Percentiles rank a stretch among this genome's conserved stretches.
Evolutionary conservation across 225 moss, liverwort and hornwort species (phyloP).

Genomic region (Straminergon stramineum): DNA sequence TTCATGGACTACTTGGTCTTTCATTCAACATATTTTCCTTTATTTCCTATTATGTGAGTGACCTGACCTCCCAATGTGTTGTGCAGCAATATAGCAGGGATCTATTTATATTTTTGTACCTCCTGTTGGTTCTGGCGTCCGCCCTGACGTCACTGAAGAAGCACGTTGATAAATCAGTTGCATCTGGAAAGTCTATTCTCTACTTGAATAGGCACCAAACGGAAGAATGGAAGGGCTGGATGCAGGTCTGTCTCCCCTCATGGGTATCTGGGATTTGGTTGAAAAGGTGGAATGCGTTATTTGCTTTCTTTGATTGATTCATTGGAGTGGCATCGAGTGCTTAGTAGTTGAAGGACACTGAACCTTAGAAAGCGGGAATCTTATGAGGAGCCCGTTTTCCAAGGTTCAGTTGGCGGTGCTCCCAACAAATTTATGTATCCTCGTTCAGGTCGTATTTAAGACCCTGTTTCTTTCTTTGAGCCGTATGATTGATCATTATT

Average conservation of each 20-base stretch:
- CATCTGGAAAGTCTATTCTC: conserved; percentile 60
- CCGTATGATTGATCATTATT: neutral
- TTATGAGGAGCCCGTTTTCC: neutral
- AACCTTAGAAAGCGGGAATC: neutral
- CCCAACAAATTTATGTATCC: neutral
- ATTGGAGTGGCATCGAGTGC: neutral
- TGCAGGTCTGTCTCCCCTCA: conserved; percentile 57
- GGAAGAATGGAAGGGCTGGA: conserved; percentile 99
- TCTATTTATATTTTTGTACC: conserved; percentile 82
- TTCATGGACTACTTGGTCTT: neutral
- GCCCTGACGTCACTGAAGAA: conserved; percentile 77
- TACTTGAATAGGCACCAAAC: conserved; percentile 97
- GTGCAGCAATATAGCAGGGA: conserved; percentile 85
- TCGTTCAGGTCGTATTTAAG: neutral
- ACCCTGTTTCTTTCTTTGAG: neutral
- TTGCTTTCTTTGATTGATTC: neutral
- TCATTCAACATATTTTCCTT: neutral
- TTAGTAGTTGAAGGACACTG: neutral
- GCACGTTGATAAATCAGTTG: conserved; percentile 57
- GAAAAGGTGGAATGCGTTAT: neutral
- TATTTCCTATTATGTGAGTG: neutral
- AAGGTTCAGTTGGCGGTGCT: neutral
- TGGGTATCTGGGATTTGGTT: neutral
- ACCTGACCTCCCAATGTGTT: neutral
- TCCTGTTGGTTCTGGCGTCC: conserved; percentile 65